Evolutionary conservation across 2,329 filamentous ascomycete species (phyloP), one percentile per base, ranked within the genome.

Genomic region (Rugonectria rugulosa): DNA sequence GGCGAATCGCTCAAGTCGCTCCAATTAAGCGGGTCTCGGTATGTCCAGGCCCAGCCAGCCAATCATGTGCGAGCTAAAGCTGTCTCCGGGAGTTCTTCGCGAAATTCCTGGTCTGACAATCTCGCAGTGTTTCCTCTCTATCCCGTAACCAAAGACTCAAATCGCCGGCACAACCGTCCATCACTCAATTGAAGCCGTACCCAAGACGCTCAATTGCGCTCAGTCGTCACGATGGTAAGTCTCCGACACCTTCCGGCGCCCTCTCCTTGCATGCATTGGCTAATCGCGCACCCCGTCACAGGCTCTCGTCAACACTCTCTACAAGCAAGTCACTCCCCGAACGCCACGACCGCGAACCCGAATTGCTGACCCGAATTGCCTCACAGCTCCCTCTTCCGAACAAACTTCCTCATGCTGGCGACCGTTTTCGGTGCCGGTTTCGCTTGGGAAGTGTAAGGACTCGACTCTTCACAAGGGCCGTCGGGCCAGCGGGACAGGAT

Each of bases 391-490:
- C 71, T 98, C 67, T 88, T 98, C 83, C 88, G 89, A 77, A 88
- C 85, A 74, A 99, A 99, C 83, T 89, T 84, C 70, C 82, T 89
- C 75, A 97, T 97, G 86, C 82, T 99, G 70, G 88, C 86, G 66
- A 84, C 87, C 63, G 90, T 99, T 73, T 99, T 99, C 75, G 85
- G 81, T 67, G 84, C 87, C 65, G 94, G 93, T 66, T 99, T 99
- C 73, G 91, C 84, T 63, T 92, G 96, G 74, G 92, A 98, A 82
- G 84, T 99, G 95, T 99, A 86, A 73, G 91, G 27, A 79, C 62
- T 48, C 36, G 41, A 26, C 52, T 19, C 42, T 31, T 45, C 38
- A 42, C 60, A 48, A 43, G 29, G 15, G 27, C 32, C 54, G 34
- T 41, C 58, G 51, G 53, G 59, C 53, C 45, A 62, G 52, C 52